Evolutionary conservation across 345 rosid genomes (phyloP), one percentile per base, ranked within the genome.

Genomic region (Ceriops tagal): DNA sequence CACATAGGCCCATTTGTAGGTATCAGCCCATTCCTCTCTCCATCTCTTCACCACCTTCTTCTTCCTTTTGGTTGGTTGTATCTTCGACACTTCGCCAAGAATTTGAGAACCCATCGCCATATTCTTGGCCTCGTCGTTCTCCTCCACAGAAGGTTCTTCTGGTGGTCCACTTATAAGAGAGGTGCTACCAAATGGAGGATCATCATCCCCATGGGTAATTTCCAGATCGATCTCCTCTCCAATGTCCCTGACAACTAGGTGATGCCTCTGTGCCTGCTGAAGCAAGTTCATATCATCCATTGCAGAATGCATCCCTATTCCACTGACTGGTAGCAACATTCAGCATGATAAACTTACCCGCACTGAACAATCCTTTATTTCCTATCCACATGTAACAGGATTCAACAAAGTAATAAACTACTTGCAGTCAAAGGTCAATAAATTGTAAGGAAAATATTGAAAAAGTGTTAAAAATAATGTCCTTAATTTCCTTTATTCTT

Each of bases 11-110:
- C 99, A 95, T 86, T 92, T 95, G 84, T 92, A 95, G 4, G 99
- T 95, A 75, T 92, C 99, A 61, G 99, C 98, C 99, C 99, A 95
- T 82, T 95, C 99, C 84, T 95, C 99, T 84, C 99, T 89, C 99
- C 99, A 95, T 78, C 97, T 82, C 81, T 95, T 95, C 16, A 95
- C 97, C 66, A 95, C 99, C 69, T 95, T 95, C 75, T 95, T 95
- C 91, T 92, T 95, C 77, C 97, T 90, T 79, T 95, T 95, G 1
- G 71, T 72, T 2, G 97, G 85, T 32, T 81, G 90, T 4, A 73
- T 72, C 81, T 88, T 92, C 19, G 86, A 85, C 75, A 81, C 97
- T 68, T 83, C 96, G 22, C 67, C 72, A 13, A 89, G 73, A 19
- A 88, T 73, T 47, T 90, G 93, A 76, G 98, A 86, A 73, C 74